Evolutionary conservation across 768 basidiomycete species (phyloP).

Genomic region (Boletus edulis): DNA sequence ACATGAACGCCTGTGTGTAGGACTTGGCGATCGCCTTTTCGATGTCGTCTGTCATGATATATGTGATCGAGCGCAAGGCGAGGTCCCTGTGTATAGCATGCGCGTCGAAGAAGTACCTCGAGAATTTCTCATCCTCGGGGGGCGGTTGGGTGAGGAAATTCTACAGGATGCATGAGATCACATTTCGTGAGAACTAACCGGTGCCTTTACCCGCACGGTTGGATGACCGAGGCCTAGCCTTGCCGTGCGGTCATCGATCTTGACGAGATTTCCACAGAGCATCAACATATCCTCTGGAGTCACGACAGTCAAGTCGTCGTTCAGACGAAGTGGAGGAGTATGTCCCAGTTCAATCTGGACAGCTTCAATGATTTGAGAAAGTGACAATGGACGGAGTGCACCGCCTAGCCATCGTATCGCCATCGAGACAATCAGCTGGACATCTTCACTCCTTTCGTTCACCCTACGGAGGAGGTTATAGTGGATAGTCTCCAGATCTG

Average conservation of each 20-base stretch:
- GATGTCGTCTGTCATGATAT: constrained; percentile 25
- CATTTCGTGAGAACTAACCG: not conserved
- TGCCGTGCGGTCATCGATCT: constrained; percentile 22
- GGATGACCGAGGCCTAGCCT: constrained; percentile 22
- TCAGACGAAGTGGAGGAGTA: constrained; percentile 18
- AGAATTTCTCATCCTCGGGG: constrained; percentile 7
- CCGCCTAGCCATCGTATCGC: constrained; percentile 24
- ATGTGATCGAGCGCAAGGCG: constrained; percentile 29
- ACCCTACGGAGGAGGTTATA: constrained; percentile 21
- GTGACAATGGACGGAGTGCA: constrained; percentile 25
- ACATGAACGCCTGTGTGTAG: constrained; percentile 23
- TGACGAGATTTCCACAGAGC: constrained; percentile 26
- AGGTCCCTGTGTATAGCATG: constrained; percentile 25
- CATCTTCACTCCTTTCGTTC: constrained; percentile 21
- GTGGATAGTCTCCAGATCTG: constrained; percentile 21
- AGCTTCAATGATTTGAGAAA: constrained; percentile 28
- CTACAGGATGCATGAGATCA: constrained; percentile 10
- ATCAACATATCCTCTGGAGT: constrained; percentile 23
- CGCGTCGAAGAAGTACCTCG: constrained; percentile 21
- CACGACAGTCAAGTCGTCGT: constrained; percentile 27
- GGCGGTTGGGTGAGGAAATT: constrained; percentile 23
- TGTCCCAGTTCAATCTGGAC: constrained; percentile 28
- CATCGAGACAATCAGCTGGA: constrained; percentile 25
- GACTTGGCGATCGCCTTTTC: constrained; percentile 23
- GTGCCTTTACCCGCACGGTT: constrained; percentile 21